These are phyloP conservation scores for Furcasterigmium sp. DNA, from an alignment of 2,329 filamentous ascomycete genomes.

Conservation along the genomic window DNA sequence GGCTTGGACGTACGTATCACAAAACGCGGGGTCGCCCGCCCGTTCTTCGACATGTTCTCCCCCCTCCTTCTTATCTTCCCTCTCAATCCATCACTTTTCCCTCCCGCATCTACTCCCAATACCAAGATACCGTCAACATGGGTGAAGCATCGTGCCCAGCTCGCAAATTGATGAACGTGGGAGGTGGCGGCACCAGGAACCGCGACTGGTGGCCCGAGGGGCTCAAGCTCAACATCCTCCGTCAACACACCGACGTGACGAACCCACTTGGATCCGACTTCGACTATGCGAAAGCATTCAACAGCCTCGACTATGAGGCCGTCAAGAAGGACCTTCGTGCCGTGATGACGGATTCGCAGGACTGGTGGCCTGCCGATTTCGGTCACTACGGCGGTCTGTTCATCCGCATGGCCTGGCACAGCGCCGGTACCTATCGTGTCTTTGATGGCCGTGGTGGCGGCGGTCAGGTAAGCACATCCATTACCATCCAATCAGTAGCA, in stretches of 20 bases:
- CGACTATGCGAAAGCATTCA: constrained; percentile 69
- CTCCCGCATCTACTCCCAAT: background rate
- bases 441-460: constrained; percentile 69
- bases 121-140: background rate
- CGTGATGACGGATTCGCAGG: constrained; percentile 73
- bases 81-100: background rate
- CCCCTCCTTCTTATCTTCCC: background rate
- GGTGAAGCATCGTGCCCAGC: background rate
- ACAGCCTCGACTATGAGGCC: constrained; percentile 62
- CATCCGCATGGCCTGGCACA: constrained; percentile 77
- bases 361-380: constrained; percentile 78
- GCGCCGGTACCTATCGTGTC: constrained; percentile 71
- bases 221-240: constrained; percentile 65
- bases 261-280: constrained; percentile 64
- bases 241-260: constrained; percentile 59
- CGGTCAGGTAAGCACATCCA: constrained; percentile 36
- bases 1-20: background rate
- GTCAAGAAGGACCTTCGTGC: constrained; percentile 69
- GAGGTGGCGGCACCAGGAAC: constrained; percentile 63
- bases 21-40: background rate
- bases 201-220: constrained; percentile 70
- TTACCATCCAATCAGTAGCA: background rate
- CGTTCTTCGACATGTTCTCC: background rate
- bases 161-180: constrained; percentile 26
- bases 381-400: constrained; percentile 78